A percentile compares a stretch with the other conserved stretches of the same genome.
phyloP scores from a whole-genome alignment of 192 early-diverging fungal species.

The Phycomyces blakesleeanus region DNA sequence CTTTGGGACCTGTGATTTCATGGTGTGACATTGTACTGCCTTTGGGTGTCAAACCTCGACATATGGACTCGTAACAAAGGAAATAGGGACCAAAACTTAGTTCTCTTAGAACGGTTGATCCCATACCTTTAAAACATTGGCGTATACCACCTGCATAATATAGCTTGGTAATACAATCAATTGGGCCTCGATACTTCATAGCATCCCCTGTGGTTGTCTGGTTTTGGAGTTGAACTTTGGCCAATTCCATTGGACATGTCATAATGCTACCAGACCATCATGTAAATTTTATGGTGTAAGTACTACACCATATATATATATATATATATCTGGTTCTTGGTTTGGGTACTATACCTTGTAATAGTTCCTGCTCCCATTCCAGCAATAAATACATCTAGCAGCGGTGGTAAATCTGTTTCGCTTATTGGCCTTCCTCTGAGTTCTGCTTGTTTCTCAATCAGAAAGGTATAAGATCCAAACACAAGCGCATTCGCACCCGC shows the following conservation, averaged over 20 bases:
- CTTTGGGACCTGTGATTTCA: constrained; percentile 38
- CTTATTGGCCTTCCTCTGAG: constrained; percentile 11
- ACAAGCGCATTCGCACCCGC: constrained; percentile 52
- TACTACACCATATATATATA: too few relatives aligned
- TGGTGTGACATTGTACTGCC: constrained; percentile 21
- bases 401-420: constrained; percentile 29
- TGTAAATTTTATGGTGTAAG: not conserved
- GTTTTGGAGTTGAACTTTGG: constrained; percentile 53
- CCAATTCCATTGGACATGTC: constrained; percentile 57
- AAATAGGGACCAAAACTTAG: constrained; percentile 57
- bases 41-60: constrained; percentile 36
- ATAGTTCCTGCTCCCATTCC: constrained; percentile 50
- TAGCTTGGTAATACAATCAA: constrained; percentile 47
- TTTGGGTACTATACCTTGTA: constrained; percentile 42
- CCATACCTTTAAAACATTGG: constrained; percentile 48
- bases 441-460: constrained; percentile 45
- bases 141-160: constrained; percentile 46
- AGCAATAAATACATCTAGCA: constrained; percentile 48
- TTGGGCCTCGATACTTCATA: constrained; percentile 40
- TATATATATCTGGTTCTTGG: too few relatives aligned
- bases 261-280: constrained; percentile 39
- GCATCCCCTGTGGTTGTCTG: constrained; percentile 30
- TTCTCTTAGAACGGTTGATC: constrained; percentile 48
- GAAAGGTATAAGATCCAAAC: constrained; percentile 51
- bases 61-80: constrained; percentile 47